Evolutionary conservation across 441 rosid genomes (phyloP).

Genomic region (Pelargonium myrrhifolium): DNA sequence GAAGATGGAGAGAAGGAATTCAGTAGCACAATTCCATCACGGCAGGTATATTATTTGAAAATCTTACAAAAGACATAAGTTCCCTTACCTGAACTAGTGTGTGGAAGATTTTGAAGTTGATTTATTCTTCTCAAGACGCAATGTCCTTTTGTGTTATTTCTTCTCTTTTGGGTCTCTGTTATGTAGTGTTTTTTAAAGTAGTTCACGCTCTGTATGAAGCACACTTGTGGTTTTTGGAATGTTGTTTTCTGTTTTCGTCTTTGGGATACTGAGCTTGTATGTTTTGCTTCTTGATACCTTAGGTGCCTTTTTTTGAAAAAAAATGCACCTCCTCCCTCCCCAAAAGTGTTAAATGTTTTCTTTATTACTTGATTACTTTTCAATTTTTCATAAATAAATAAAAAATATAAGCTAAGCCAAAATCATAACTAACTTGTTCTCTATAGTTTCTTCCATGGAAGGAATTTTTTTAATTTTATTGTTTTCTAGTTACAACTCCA

Average conservation of each 20-base stretch:
- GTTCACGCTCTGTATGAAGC: not conserved
- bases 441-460: not conserved
- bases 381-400: too few relatives aligned
- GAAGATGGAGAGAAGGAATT: constrained; percentile 78
- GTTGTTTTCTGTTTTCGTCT: not conserved
- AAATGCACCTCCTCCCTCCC: too few relatives aligned
- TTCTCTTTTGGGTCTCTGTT: not conserved
- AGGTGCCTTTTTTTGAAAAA: not conserved
- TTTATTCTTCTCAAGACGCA: not conserved
- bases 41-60: constrained; percentile 56
- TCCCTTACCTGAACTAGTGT: not conserved
- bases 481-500: not conserved
- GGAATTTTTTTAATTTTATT: not conserved
- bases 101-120: not conserved
- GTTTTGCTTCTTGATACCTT: not conserved
- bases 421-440: not conserved
- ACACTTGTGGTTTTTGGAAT: not conserved
- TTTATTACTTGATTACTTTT: too few relatives aligned
- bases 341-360: too few relatives aligned
- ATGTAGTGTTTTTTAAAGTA: not conserved
- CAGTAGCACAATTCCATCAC: constrained; percentile 56
- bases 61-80: not conserved
- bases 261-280: not conserved
- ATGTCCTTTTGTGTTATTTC: not conserved
- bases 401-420: not conserved